phyloP scores from a whole-genome alignment of 768 basidiomycete species.

The Holtermanniella nyarrowii region DNA sequence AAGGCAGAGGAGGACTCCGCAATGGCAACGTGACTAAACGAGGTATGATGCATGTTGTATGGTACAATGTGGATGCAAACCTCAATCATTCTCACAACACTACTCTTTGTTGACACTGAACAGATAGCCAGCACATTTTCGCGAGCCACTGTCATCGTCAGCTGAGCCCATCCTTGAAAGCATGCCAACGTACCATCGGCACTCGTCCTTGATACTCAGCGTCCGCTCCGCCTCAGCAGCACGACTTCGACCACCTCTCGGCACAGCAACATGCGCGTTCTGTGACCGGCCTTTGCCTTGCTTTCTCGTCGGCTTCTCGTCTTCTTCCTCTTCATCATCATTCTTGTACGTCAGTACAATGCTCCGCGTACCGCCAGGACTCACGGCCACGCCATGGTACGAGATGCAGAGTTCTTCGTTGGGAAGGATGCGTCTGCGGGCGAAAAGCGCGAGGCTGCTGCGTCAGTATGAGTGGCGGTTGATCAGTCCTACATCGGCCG shows the following conservation, averaged over 20 bases:
- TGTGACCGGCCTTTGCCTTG: neutral
- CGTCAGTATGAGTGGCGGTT: conserved; percentile 1
- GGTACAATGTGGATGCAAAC: too few relatives aligned
- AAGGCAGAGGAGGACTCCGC: too few relatives aligned
- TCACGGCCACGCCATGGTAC: conserved; percentile 33
- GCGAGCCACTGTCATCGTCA: neutral
- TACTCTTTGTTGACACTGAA: neutral
- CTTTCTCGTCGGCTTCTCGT: neutral
- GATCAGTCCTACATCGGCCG: too few relatives aligned
- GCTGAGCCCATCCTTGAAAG: too few relatives aligned
- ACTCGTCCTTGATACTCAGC: neutral
- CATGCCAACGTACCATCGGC: neutral
- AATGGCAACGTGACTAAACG: too few relatives aligned
- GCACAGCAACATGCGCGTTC: neutral
- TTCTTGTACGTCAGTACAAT: neutral
- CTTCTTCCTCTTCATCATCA: conserved; percentile 5
- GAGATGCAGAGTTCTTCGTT: conserved; percentile 38
- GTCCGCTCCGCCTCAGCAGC: neutral
- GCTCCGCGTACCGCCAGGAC: conserved; percentile 1
- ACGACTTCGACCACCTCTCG: too few relatives aligned
- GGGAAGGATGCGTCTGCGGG: conserved; percentile 19
- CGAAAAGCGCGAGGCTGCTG: conserved; percentile 32
- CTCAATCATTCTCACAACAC: neutral
- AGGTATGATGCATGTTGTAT: too few relatives aligned
- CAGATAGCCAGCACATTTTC: neutral